Percentiles rank a stretch among this genome's conserved stretches.
phyloP scores from a whole-genome alignment of 495 filamentous ascomycete species.

The Baudoinia panamericana region DNA sequence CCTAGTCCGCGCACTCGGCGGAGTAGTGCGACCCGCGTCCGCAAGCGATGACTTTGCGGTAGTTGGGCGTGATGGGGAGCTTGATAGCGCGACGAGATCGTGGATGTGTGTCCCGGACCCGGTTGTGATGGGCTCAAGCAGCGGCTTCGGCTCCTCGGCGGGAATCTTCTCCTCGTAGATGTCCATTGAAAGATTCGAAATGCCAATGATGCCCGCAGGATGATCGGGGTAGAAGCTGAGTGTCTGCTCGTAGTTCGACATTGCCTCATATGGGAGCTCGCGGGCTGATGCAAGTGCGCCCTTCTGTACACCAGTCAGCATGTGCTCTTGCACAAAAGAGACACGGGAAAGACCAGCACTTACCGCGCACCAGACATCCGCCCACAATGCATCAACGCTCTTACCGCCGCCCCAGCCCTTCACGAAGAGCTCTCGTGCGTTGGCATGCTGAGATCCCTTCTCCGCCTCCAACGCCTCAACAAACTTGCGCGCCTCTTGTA shows the following conservation, averaged over 20 bases:
- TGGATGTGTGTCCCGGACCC: background rate
- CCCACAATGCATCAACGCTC: constrained; percentile 66
- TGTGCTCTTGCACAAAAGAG: background rate
- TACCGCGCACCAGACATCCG: constrained; percentile 64
- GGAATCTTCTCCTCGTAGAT: constrained; percentile 56
- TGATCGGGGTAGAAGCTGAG: constrained; percentile 63
- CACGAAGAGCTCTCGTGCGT: constrained; percentile 37
- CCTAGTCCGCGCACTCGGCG: constrained; percentile 31
- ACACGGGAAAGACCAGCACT: constrained; percentile 20
- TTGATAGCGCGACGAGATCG: background rate
- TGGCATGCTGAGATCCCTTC: constrained; percentile 38
- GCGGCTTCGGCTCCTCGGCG: constrained; percentile 27
- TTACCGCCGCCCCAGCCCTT: constrained; percentile 62
- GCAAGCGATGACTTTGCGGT: constrained; percentile 6
- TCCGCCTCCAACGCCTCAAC: constrained; percentile 43
- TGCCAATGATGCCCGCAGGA: constrained; percentile 61
- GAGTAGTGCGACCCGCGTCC: constrained; percentile 12
- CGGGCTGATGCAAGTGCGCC: constrained; percentile 54
- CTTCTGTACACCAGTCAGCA: constrained; percentile 37
- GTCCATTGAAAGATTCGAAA: constrained; percentile 75
- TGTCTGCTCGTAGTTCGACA: constrained; percentile 65
- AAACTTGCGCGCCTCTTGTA: constrained; percentile 66
- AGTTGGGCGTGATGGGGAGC: background rate
- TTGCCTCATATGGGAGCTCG: constrained; percentile 49
- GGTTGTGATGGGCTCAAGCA: background rate